Base-by-base conservation (phyloP, 768 basidiomycete species). In the Tricholoma bakamatsutake region DNA sequence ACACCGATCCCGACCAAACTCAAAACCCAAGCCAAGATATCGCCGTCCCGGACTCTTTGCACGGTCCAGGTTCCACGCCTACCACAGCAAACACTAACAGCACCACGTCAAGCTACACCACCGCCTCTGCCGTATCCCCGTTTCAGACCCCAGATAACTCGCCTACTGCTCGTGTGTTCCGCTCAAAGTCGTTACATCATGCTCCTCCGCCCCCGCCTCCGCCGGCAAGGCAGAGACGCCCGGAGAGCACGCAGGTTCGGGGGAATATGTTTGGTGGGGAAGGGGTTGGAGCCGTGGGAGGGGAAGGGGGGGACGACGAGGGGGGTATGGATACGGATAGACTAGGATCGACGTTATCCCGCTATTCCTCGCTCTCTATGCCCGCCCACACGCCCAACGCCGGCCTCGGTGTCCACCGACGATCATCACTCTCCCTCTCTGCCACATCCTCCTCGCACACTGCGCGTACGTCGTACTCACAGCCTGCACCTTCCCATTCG, bases 181-280 rank as follows among this genome's bases (percentile, higher is more conserved):
- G 85, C 10, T 81, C 81, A 35, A 82, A 77, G 61, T 83, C 83
- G 0, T 61, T 85, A 67, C 78, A 82, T 62, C 75, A 80, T 56
- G 69, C 72, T 1, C 68, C 72, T 31, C 66, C 74, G 1, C 68
- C 74, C 0, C 60, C 65, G 2, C 61, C 71, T 1, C 82, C 80
- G 0, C 80, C 80, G 1, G 67, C 73, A 5, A 72, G 79, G 8
- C 70, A 80, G 9, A 77, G 73, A 46, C 74, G 87, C 1, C 87
- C 85, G 0, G 85, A 87, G 61, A 88, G 85, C 61, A 75, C 82
- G 43, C 85, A 87, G 59, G 60, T 84, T 3, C 57, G 67, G 61
- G 37, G 63, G 60, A 49, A 47, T 8, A 18, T 61, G 18, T 54
- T 50, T 5, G 40, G 52, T 17, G 52, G 40, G 40, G 18, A 45